A percentile compares a stretch with the other conserved stretches of the same genome.
Evolutionary conservation across 2,329 filamentous ascomycete genomes (phyloP).

Genomic region (Madurella fahalii): DNA sequence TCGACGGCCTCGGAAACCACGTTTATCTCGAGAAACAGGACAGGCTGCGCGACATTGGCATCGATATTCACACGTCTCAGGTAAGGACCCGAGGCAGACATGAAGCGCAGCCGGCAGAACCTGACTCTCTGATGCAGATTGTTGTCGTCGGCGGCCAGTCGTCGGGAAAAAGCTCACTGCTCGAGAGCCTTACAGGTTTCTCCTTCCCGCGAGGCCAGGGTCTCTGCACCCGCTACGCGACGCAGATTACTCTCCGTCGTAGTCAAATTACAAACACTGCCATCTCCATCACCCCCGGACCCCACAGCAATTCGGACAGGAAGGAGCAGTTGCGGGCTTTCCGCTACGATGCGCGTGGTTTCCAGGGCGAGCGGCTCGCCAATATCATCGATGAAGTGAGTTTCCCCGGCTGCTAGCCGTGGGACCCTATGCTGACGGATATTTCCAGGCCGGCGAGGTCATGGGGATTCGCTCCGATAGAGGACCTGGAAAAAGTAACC

Average conservation of each 20-base stretch:
- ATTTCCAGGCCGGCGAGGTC: constrained; percentile 36
- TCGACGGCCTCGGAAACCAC: constrained; percentile 14
- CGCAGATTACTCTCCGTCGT: constrained; percentile 43
- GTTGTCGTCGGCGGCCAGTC: constrained; percentile 70
- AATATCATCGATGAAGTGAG: constrained; percentile 39
- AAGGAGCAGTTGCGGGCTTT: constrained; percentile 30
- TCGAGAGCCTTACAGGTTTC: constrained; percentile 60
- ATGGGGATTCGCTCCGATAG: constrained; percentile 41
- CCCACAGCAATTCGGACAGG: constrained; percentile 18
- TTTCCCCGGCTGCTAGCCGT: not conserved
- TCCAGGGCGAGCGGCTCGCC: constrained; percentile 36
- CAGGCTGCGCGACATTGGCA: constrained; percentile 14
- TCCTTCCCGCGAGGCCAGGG: constrained; percentile 42
- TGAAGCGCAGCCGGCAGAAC: not conserved
- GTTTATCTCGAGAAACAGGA: constrained; percentile 19
- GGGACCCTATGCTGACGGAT: constrained; percentile 4
- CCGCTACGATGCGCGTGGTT: constrained; percentile 30
- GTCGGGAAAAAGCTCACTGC: constrained; percentile 79
- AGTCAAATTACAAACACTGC: constrained; percentile 33
- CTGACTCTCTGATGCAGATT: not conserved
- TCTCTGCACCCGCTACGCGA: constrained; percentile 48
- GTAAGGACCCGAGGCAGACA: not conserved
- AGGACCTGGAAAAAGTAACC: constrained; percentile 2
- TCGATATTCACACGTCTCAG: constrained; percentile 15
- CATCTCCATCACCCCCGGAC: constrained; percentile 41